Percentiles rank a stretch among this genome's conserved stretches.
phyloP scores from a whole-genome alignment of 2,329 filamentous ascomycete species.

The Scedosporium apiospermum region DNA sequence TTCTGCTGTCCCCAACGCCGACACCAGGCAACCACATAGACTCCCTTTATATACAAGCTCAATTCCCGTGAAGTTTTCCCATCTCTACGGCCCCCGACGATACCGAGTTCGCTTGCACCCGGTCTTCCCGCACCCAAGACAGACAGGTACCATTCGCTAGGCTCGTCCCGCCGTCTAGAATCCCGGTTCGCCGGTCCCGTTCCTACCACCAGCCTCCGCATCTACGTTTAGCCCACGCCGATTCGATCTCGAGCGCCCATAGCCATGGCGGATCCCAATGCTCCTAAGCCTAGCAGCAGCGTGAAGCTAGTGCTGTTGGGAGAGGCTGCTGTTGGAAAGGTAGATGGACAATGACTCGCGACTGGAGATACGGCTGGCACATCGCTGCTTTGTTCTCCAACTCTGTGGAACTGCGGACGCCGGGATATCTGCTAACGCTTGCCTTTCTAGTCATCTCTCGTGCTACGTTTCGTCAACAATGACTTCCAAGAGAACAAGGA shows the following conservation, averaged over 20 bases:
- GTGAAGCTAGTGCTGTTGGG: slow-evolving; percentile 98
- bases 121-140: background rate
- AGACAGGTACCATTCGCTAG: background rate
- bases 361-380: too few species aligned
- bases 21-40: background rate
- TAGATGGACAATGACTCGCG: slow-evolving; percentile 22
- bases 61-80: background rate
- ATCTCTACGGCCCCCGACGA: background rate
- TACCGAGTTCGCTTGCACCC: background rate
- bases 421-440: slow-evolving; percentile 8
- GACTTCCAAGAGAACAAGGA: slow-evolving; percentile 99
- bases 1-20: background rate
- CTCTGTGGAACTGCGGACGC: too few species aligned
- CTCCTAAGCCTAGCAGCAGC: slow-evolving; percentile 95
- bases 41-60: background rate
- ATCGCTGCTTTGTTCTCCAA: too few species aligned
- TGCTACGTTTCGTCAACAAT: slow-evolving; percentile 98
- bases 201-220: background rate
- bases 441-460: slow-evolving; percentile 73
- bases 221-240: background rate
- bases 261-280: slow-evolving; percentile 40
- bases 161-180: too few species aligned
- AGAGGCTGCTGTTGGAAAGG: slow-evolving; percentile 97
- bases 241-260: background rate
- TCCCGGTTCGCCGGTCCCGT: background rate